Evolutionary conservation across 2,329 filamentous ascomycete genomes (phyloP).

Genomic region (Xylaria sp.): DNA sequence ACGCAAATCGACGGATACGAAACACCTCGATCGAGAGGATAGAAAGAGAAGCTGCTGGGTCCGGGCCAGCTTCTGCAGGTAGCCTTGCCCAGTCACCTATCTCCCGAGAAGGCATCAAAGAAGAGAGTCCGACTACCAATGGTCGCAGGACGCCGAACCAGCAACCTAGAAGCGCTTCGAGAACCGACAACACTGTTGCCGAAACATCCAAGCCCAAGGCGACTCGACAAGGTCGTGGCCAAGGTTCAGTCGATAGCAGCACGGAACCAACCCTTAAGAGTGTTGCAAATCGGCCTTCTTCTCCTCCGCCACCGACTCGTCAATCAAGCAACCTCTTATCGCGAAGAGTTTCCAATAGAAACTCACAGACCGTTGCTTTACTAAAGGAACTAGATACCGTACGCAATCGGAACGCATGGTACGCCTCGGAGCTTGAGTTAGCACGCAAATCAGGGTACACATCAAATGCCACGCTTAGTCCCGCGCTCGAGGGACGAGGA

Average conservation of each 20-base stretch:
- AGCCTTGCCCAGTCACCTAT: conserved; percentile 56
- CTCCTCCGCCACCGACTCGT: conserved; percentile 67
- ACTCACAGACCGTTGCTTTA: conserved; percentile 76
- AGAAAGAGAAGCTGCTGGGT: conserved; percentile 48
- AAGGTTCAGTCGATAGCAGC: conserved; percentile 75
- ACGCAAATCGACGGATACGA: conserved; percentile 55
- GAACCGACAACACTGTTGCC: conserved; percentile 49
- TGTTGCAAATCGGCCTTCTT: conserved; percentile 58
- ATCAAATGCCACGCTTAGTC: conserved; percentile 74
- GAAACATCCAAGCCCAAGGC: conserved; percentile 57
- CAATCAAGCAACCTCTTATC: conserved; percentile 67
- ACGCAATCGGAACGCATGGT: conserved; percentile 94
- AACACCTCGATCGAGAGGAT: conserved; percentile 62
- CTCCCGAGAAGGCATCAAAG: conserved; percentile 54
- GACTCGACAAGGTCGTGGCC: conserved; percentile 64
- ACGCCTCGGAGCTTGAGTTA: conserved; percentile 91
- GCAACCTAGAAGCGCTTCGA: conserved; percentile 53
- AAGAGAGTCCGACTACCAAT: conserved; percentile 64
- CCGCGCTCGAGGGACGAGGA: conserved; percentile 78
- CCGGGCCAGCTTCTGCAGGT: conserved; percentile 51
- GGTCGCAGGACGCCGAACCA: conserved; percentile 74
- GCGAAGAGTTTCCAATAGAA: conserved; percentile 68
- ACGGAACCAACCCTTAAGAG: conserved; percentile 65
- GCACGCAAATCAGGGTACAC: conserved; percentile 90
- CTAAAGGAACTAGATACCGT: conserved; percentile 87